These are phyloP conservation scores for Elsinoe ampelina DNA, from an alignment of 2,329 filamentous ascomycete genomes.

Conservation along the genomic window DNA sequence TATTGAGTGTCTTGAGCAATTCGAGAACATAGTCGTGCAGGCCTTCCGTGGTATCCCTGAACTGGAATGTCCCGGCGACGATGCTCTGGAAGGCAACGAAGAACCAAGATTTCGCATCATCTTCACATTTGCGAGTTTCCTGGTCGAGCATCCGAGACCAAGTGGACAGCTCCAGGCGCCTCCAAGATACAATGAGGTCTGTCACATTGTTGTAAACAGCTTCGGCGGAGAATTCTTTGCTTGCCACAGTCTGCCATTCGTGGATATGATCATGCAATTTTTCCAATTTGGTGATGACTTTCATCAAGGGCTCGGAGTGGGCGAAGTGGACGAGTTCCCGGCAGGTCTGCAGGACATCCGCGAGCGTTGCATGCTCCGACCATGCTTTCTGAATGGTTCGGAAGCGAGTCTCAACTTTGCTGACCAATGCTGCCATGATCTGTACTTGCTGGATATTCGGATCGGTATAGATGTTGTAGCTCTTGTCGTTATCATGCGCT, in stretches of 20 bases:
- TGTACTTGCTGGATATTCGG: constrained; percentile 67
- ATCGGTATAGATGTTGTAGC: constrained; percentile 85
- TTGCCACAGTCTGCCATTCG: constrained; percentile 93
- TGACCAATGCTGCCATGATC: constrained; percentile 60
- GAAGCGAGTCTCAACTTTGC: constrained; percentile 63
- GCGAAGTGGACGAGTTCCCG: constrained; percentile 65
- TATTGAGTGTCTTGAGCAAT: constrained; percentile 65
- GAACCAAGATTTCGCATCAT: constrained; percentile 86
- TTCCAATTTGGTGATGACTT: constrained; percentile 76
- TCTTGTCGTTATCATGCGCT: background rate
- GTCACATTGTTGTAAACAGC: constrained; percentile 69
- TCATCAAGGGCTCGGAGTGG: constrained; percentile 75
- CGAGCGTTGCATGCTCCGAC: constrained; percentile 68
- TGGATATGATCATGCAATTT: constrained; percentile 77
- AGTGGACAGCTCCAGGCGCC: constrained; percentile 80
- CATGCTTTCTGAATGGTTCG: constrained; percentile 53
- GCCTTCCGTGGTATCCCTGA: constrained; percentile 1
- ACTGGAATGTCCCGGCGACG: constrained; percentile 34
- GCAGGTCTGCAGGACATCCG: constrained; percentile 67
- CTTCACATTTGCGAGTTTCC: constrained; percentile 64
- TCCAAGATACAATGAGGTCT: constrained; percentile 74
- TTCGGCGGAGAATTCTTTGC: constrained; percentile 62
- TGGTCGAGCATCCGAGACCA: constrained; percentile 85
- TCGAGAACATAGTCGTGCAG: background rate
- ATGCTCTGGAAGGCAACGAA: constrained; percentile 91